Conservation (phyloP, 805 yeast genomes). For the Lipomyces spencermartinsiae region DNA sequence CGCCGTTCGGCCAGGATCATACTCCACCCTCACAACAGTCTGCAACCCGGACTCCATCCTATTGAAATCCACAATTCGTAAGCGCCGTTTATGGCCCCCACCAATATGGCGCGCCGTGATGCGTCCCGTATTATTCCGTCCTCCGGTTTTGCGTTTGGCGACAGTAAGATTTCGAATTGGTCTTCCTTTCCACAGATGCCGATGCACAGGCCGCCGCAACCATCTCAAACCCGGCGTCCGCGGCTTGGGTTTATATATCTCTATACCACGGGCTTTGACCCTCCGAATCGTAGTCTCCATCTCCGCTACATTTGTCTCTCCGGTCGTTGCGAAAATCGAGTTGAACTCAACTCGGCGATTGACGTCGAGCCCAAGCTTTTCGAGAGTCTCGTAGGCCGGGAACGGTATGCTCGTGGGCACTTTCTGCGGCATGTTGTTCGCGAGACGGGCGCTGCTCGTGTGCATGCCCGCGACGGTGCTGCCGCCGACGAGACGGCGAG, state of each 20-base stretch:
- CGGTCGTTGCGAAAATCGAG: not conserved
- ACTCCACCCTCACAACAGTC: constrained; percentile 85
- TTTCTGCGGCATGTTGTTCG: constrained; percentile 24
- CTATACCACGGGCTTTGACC: constrained; percentile 9
- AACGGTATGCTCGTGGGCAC: not conserved
- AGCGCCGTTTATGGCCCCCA: constrained; percentile 92
- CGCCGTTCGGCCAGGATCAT: constrained; percentile 92
- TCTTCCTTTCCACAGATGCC: constrained; percentile 83
- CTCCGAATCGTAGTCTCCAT: constrained; percentile 14
- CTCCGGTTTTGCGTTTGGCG: constrained; percentile 74
- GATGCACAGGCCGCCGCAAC: constrained; percentile 86
- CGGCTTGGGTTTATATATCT: constrained; percentile 33
- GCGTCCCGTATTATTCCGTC: constrained; percentile 87
- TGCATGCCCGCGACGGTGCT: constrained; percentile 4
- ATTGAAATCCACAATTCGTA: constrained; percentile 78
- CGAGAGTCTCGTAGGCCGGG: constrained; percentile 19
- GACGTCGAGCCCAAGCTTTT: constrained; percentile 25
- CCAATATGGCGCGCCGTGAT: constrained; percentile 95
- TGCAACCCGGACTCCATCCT: constrained; percentile 74
- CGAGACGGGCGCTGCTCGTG: constrained; percentile 27
- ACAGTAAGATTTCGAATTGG: constrained; percentile 79
- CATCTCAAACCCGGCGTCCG: constrained; percentile 50
- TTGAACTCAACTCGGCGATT: constrained; percentile 3
- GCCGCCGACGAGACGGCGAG: not conserved
- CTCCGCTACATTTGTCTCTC: not conserved